A percentile compares a stretch with the other conserved stretches of the same genome.
Conservation (phyloP, 1,284 basidiomycete species). For the Boletus sp. region DNA sequence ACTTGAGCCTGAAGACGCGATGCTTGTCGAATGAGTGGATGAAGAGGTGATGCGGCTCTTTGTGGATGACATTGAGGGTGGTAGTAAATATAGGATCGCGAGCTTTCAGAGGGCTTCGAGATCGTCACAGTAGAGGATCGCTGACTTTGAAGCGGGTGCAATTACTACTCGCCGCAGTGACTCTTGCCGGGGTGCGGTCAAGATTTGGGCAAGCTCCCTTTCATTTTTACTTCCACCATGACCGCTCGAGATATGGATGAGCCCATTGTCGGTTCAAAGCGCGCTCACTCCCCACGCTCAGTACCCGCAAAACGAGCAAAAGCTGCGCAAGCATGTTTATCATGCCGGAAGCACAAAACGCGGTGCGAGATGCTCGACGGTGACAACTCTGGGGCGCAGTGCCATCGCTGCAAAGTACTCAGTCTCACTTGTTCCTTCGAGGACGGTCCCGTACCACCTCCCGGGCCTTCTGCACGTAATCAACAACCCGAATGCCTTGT, state of each 20-base stretch:
- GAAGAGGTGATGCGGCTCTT: background rate
- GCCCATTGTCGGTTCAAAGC: constrained; percentile 35
- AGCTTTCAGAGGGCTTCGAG: constrained; percentile 10
- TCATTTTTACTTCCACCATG: constrained; percentile 21
- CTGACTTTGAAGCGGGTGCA: constrained; percentile 38
- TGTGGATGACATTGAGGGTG: constrained; percentile 1
- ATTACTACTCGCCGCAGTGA: constrained; percentile 16
- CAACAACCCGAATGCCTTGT: constrained; percentile 25
- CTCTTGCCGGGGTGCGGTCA: constrained; percentile 21
- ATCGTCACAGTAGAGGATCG: constrained; percentile 11
- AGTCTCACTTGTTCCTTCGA: constrained; percentile 46
- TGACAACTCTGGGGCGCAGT: constrained; percentile 38
- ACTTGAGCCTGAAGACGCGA: background rate
- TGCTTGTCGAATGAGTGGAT: background rate
- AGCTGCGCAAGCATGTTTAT: constrained; percentile 44
- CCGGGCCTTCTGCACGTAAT: constrained; percentile 19
- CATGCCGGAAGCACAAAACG: constrained; percentile 49
- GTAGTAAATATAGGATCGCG: background rate
- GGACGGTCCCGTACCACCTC: constrained; percentile 25
- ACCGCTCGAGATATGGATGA: constrained; percentile 22
- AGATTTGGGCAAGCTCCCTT: constrained; percentile 15
- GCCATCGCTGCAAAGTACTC: constrained; percentile 48
- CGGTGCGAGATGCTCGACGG: constrained; percentile 47
- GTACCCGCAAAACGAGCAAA: constrained; percentile 42
- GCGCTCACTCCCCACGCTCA: constrained; percentile 36